Evolutionary conservation across 2,329 filamentous ascomycete species (phyloP).

Genomic region (Claviceps spartinae): DNA sequence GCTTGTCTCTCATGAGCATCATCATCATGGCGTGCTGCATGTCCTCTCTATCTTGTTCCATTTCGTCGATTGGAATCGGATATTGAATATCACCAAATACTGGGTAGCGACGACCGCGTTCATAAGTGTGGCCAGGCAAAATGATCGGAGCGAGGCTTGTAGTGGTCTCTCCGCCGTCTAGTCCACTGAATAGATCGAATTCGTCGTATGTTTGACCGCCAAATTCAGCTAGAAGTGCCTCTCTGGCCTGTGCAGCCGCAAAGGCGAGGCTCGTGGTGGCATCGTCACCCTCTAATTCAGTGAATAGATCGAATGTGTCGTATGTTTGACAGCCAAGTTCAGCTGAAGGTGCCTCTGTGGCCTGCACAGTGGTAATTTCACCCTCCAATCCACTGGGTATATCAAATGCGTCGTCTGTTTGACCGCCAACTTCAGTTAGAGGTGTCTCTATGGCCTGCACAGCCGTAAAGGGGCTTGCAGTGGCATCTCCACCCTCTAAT

Average conservation of each 20-base stretch:
- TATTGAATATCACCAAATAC: conserved; percentile 21
- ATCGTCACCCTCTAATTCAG: conserved; percentile 1
- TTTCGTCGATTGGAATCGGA: conserved; percentile 24
- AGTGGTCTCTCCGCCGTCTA: conserved; percentile 2
- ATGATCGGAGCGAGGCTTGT: conserved; percentile 7
- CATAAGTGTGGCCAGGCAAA: conserved; percentile 6
- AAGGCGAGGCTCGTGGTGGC: not conserved
- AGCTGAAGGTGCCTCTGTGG: not conserved
- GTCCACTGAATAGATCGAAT: conserved; percentile 3
- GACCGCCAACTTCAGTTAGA: too few species aligned
- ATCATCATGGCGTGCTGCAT: conserved; percentile 27
- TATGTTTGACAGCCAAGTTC: not conserved
- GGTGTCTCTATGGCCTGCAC: too few species aligned
- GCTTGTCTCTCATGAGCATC: conserved; percentile 18
- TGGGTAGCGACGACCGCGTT: conserved; percentile 17
- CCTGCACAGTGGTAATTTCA: too few species aligned
- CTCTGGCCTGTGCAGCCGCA: not conserved
- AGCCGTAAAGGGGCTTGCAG: too few species aligned
- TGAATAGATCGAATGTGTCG: conserved; percentile 4
- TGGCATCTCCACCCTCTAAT: too few species aligned
- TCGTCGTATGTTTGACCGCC: conserved; percentile 2
- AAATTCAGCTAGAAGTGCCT: not conserved
- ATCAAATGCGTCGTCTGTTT: too few species aligned
- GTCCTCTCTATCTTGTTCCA: conserved; percentile 25
- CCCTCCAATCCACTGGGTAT: too few species aligned